phyloP scores from a whole-genome alignment of 2,329 filamentous ascomycete genomes.

The Whalleya microplaca region DNA sequence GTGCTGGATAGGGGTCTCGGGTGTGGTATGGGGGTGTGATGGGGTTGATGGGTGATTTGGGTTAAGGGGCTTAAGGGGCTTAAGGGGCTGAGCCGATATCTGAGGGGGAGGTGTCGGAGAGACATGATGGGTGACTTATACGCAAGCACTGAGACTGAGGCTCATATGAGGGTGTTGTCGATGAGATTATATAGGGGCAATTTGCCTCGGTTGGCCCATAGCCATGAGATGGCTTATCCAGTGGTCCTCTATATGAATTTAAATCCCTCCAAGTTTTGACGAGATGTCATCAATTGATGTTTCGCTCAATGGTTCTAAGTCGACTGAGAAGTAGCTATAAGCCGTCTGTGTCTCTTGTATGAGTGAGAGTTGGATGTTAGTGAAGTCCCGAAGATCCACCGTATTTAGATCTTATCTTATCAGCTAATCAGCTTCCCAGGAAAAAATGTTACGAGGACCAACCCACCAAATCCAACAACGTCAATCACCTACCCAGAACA shows the following conservation, averaged over 20 bases:
- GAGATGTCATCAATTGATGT: background rate
- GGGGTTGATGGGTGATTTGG: background rate
- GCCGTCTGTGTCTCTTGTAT: no score
- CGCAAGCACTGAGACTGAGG: no score
- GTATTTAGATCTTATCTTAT: slow-evolving; percentile 28
- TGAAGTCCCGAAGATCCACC: slow-evolving; percentile 10
- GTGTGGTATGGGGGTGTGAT: background rate
- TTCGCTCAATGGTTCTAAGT: background rate
- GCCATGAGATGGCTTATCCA: no score
- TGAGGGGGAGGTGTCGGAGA: slow-evolving; percentile 9
- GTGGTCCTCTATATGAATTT: no score
- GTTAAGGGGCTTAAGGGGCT: background rate
- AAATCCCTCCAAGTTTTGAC: no score
- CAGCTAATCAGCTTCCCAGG: no score
- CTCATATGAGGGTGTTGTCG: no score
- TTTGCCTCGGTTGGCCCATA: no score
- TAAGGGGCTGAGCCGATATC: slow-evolving; percentile 13
- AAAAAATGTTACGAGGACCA: slow-evolving; percentile 24
- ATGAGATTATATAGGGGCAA: background rate
- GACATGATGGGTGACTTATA: slow-evolving; percentile 6
- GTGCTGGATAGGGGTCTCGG: slow-evolving; percentile 5
- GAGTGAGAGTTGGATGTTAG: background rate
- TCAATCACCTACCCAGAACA: background rate
- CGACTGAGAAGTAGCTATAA: no score
- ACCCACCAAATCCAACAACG: background rate